These are phyloP conservation scores for Diutina neorugosa DNA, from an alignment of 1,139 yeast genomes.

Conservation along the genomic window DNA sequence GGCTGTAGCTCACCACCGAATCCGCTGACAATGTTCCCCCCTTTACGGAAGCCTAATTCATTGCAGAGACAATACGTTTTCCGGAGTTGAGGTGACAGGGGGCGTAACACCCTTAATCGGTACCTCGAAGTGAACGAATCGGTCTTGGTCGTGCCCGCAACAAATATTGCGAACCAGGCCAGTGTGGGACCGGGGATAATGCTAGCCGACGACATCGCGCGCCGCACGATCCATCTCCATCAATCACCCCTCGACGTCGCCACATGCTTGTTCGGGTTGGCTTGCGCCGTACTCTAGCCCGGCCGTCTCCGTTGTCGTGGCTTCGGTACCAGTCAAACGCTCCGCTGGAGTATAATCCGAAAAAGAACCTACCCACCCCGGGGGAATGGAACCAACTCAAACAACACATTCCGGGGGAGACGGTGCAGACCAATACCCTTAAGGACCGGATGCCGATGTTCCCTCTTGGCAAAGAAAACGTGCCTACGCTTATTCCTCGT, in stretches of 20 bases:
- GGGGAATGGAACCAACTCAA: slow-evolving; percentile 35
- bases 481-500: slow-evolving; percentile 59
- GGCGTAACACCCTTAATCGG: not conserved
- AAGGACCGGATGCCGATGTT: slow-evolving; percentile 46
- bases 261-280: not conserved
- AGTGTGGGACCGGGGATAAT: too few species aligned
- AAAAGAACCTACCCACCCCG: slow-evolving; percentile 19
- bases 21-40: not conserved
- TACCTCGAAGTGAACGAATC: not conserved
- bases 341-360: slow-evolving; percentile 18
- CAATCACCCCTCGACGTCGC: not conserved
- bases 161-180: not conserved
- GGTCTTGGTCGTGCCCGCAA: not conserved
- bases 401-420: slow-evolving; percentile 52
- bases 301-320: not conserved
- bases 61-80: not conserved
- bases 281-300: not conserved
- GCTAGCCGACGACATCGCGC: not conserved
- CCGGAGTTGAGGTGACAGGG: not conserved
- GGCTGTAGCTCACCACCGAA: not conserved
- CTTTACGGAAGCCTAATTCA: not conserved
- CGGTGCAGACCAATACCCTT: slow-evolving; percentile 34
- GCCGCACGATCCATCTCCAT: not conserved
- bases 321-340: slow-evolving; percentile 8
- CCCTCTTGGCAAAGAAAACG: slow-evolving; percentile 53